phyloP scores from a whole-genome alignment of 139 green algal genomes.

The Astrephomene gubernaculifera region DNA sequence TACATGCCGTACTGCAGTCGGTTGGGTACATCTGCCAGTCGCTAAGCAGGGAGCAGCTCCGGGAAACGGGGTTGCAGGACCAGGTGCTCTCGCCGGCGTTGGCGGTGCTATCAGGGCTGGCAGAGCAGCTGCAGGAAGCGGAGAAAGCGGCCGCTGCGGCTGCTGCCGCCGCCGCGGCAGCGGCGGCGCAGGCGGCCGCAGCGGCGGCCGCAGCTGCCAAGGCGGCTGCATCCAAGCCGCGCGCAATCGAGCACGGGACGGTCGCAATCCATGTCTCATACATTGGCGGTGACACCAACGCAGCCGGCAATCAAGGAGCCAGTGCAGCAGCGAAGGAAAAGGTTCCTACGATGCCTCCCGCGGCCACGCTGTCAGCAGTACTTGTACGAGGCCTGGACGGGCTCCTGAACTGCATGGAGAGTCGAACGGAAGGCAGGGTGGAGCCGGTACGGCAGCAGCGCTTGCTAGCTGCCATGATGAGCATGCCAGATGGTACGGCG shows the following conservation, averaged over 20 bases:
- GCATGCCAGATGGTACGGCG: not conserved
- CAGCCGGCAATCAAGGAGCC: not conserved
- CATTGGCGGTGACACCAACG: not conserved
- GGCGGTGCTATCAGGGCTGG: not conserved
- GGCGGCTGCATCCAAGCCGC: not conserved
- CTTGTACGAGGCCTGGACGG: not conserved
- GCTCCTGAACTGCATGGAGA: constrained; percentile 26
- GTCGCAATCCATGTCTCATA: constrained; percentile 8
- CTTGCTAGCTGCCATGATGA: not conserved
- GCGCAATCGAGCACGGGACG: constrained; percentile 1
- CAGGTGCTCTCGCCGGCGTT: constrained; percentile 11
- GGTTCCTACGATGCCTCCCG: not conserved
- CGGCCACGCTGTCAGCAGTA: not conserved
- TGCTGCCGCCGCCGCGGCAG: constrained; percentile 5
- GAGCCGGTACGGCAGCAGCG: constrained; percentile 15
- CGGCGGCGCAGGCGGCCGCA: not conserved
- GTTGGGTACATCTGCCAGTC: constrained; percentile 38
- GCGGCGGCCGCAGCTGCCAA: not conserved
- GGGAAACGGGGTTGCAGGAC: not conserved
- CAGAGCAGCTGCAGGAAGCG: not conserved
- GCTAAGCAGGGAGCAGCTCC: not conserved
- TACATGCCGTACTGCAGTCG: constrained; percentile 3
- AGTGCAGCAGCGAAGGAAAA: not conserved
- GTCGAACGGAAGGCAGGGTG: not conserved
- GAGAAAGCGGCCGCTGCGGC: not conserved